Percentiles rank a stretch among this genome's conserved stretches.
Conservation (phyloP, 1,139 yeast genomes). For the Yamadazyma triangularis region DNA sequence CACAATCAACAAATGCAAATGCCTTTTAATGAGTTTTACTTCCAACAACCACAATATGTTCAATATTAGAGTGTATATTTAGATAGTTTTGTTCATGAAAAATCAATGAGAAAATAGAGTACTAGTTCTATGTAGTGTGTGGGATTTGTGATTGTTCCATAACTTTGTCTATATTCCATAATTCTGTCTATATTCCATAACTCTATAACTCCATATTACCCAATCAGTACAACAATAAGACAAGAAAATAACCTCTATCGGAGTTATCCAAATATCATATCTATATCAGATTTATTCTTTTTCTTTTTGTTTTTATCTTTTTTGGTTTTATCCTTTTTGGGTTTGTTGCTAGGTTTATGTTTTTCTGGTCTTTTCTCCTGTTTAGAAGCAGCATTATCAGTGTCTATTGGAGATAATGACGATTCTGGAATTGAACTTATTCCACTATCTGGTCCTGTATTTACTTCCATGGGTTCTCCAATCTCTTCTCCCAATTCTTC, state of each 20-base stretch:
- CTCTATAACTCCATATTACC: no score
- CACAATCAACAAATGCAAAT: constrained; percentile 2
- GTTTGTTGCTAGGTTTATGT: neutral
- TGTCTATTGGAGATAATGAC: neutral
- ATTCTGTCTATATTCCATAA: no score
- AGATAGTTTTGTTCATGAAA: neutral
- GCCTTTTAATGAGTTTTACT: constrained; percentile 1
- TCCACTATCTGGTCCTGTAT: constrained; percentile 4
- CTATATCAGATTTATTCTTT: constrained; percentile 48
- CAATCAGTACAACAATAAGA: no score
- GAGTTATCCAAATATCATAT: constrained; percentile 53
- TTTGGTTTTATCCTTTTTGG: constrained; percentile 4
- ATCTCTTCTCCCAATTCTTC: constrained; percentile 6
- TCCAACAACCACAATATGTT: constrained; percentile 10
- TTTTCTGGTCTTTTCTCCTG: constrained; percentile 6
- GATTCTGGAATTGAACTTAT: neutral
- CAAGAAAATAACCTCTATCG: no score
- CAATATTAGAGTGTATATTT: constrained; percentile 10
- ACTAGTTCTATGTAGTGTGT: no score
- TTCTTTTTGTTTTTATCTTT: constrained; percentile 36
- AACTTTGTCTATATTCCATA: no score
- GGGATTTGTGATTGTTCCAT: no score
- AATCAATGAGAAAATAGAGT: no score
- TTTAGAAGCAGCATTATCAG: constrained; percentile 12
- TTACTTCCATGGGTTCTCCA: constrained; percentile 7